Evolutionary conservation across 2,329 filamentous ascomycete genomes (phyloP), one percentile per base, ranked within the genome.

Genomic region (Tetracladium maxilliforme): DNA sequence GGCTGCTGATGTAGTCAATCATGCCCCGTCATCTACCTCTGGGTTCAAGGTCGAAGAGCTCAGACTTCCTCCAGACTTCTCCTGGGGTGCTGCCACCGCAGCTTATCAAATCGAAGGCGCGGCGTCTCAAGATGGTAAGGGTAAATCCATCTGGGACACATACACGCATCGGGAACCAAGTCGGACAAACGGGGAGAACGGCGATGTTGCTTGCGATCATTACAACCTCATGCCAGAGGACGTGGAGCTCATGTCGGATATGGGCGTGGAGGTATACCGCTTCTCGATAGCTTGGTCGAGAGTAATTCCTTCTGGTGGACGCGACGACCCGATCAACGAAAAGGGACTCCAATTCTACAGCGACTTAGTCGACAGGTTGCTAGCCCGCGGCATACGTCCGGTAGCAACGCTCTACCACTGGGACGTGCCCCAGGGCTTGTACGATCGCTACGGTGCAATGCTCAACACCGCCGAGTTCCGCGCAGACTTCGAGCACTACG

Each of bases 201-300:
- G 48, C 10, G 52, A 55, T 33, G 44, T 54, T 7, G 42, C 51
- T 21, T 48, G 42, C 12, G 45, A 50, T 11, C 47, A 54, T 25
- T 56, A 56, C 34, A 55, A 43, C 28, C 31, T 55, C 14, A 56
- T 55, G 31, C 54, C 54, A 38, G 49, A 54, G 25, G 52, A 56
- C 24, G 42, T 51, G 34, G 47, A 46, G 3, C 45, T 52, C 16
- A 26, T 56, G 23, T 27, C 35, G 21, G 27, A 28, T 18, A 26
- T 40, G 10, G 38, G 38, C 20, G 33, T 34, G 13, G 36, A 38
- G 12, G 36, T 35, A 24, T 38, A 33, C 26, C 35, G 44, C 5
- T 39, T 41, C 0, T 45, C 43, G 10, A 9, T 49, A 44, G 41
- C 11, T 12, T 7, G 26, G 26, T 23, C 30, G 5, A 24, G 30